Evolutionary conservation across 306 rosid genomes (phyloP).

Genomic region (Casuarina glauca): DNA sequence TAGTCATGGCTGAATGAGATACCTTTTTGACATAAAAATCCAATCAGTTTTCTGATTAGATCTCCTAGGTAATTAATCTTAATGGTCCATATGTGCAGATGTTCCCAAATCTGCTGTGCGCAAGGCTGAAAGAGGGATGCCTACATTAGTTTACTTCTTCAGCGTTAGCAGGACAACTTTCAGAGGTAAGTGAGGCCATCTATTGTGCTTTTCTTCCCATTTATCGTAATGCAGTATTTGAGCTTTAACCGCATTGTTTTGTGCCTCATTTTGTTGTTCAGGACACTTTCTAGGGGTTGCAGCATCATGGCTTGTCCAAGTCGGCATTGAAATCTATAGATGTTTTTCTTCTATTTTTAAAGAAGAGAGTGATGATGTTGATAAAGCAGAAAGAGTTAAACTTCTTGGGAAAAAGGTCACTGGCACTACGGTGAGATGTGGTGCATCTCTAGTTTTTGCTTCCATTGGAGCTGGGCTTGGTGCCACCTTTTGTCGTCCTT

Average conservation of each 20-base stretch:
- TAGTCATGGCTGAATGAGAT: neutral
- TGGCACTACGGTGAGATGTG: conserved; percentile 52
- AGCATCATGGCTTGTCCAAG: conserved; percentile 85
- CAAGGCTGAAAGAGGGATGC: conserved; percentile 71
- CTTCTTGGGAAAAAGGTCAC: conserved; percentile 49
- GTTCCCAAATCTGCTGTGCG: conserved; percentile 70
- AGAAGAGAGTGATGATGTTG: conserved; percentile 38
- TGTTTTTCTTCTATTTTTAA: conserved; percentile 21
- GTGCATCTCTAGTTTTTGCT: conserved; percentile 70
- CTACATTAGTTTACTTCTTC: conserved; percentile 48
- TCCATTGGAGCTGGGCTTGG: conserved; percentile 84
- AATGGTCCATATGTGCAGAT: conserved; percentile 43
- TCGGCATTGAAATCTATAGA: conserved; percentile 61
- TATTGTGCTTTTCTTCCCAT: neutral
- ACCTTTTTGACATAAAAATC: neutral
- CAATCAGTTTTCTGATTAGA: conserved; percentile 1
- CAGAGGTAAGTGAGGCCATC: conserved; percentile 52
- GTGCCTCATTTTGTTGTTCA: conserved; percentile 28
- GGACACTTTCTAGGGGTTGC: conserved; percentile 72
- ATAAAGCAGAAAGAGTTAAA: conserved; percentile 33
- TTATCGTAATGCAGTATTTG: conserved; percentile 11
- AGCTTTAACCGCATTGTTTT: conserved; percentile 20
- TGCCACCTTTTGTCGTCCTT: conserved; percentile 65
- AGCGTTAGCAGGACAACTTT: conserved; percentile 71
- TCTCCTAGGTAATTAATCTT: neutral